A percentile compares a stretch with the other conserved stretches of the same genome.
phyloP scores from a whole-genome alignment of 78 protist species.

The Polysphondylium violaceum region DNA sequence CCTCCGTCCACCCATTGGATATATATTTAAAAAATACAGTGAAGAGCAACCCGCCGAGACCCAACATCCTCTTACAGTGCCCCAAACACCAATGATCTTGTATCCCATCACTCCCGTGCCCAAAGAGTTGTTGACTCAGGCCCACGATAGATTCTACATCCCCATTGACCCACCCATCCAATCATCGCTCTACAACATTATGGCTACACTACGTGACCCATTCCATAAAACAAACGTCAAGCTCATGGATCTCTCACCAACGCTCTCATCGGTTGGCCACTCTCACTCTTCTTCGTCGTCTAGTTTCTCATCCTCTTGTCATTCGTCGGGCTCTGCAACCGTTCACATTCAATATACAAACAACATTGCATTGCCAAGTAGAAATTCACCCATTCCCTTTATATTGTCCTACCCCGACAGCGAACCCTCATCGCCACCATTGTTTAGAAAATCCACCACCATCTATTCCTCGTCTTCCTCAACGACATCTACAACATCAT shows the following conservation, averaged over 20 bases:
- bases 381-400: conserved; percentile 55
- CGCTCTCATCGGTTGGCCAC: conserved; percentile 14
- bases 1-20: conserved; percentile 33
- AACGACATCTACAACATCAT: too few relatives aligned
- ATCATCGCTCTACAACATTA: conserved; percentile 1
- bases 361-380: conserved; percentile 1
- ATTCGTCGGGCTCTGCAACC: neutral
- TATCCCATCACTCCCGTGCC: conserved; percentile 64
- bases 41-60: conserved; percentile 14
- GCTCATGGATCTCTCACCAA: too few relatives aligned
- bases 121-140: neutral
- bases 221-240: too few relatives aligned
- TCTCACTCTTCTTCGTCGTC: neutral
- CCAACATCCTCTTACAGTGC: conserved; percentile 22
- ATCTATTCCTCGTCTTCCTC: too few relatives aligned
- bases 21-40: neutral
- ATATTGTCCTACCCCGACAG: conserved; percentile 14
- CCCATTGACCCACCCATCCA: neutral
- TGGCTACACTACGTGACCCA: neutral
- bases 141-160: neutral
- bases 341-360: neutral
- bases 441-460: too few relatives aligned
- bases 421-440: too few relatives aligned
- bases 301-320: too few relatives aligned
- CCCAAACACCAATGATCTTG: conserved; percentile 13